Conservation (phyloP, 306 rosid genomes). For the Gleditsia sinensis region DNA sequence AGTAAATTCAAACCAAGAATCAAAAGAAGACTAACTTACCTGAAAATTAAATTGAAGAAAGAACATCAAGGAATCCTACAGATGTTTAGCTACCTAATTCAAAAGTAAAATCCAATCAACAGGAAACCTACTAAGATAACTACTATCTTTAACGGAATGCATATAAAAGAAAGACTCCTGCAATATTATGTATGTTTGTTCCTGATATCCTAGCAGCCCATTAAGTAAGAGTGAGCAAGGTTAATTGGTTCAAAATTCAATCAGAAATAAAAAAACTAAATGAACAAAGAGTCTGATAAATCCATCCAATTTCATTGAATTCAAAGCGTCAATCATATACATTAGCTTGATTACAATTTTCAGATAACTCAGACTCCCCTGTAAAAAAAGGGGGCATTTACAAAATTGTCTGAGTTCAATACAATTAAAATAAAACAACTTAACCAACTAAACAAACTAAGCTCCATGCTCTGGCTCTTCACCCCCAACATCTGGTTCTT, state of each 20-base stretch:
- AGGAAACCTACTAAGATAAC: conserved; percentile 32
- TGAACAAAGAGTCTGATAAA: conserved; percentile 6
- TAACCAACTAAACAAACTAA: no score
- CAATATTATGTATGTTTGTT: background rate
- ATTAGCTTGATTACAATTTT: no score
- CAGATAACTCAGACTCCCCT: no score
- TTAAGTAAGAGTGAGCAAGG: background rate
- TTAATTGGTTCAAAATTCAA: background rate
- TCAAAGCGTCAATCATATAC: no score
- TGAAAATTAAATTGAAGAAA: conserved; percentile 50
- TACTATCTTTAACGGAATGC: conserved; percentile 26
- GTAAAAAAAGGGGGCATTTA: no score
- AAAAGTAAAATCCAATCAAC: conserved; percentile 45
- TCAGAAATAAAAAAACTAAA: conserved; percentile 20
- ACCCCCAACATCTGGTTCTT: no score
- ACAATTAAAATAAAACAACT: no score
- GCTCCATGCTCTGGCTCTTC: no score
- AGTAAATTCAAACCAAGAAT: conserved; percentile 34
- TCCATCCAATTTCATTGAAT: no score
- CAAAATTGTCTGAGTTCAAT: no score
- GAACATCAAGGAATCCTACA: conserved; percentile 53
- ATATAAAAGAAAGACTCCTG: conserved; percentile 1
- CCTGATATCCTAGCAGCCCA: background rate
- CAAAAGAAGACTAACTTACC: conserved; percentile 39
- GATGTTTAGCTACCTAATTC: conserved; percentile 58